These are phyloP conservation scores for Suillus lakei DNA, from an alignment of 768 basidiomycete genomes.

Conservation along the genomic window DNA sequence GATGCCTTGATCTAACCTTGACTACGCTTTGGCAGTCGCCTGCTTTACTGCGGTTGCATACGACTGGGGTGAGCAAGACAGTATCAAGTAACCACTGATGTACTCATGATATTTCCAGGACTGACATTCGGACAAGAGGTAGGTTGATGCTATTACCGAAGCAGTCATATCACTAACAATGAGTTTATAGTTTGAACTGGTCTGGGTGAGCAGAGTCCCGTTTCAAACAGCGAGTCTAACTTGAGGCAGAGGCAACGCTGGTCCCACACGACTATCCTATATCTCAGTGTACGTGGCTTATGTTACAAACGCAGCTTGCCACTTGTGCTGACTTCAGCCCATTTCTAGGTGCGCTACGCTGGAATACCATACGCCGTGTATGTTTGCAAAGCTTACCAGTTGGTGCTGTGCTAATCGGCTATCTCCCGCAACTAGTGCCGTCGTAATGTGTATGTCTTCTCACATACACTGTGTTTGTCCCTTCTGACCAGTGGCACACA, in stretches of 20 bases:
- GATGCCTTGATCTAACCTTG: background rate
- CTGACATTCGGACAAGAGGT: background rate
- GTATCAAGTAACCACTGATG: background rate
- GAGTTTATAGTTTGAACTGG: background rate
- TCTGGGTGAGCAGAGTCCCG: background rate
- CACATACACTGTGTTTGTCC: background rate
- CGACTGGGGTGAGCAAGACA: background rate
- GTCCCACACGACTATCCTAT: background rate
- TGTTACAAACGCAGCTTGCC: background rate
- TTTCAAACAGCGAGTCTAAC: background rate
- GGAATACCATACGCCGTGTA: constrained; percentile 1
- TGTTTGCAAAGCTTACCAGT: background rate
- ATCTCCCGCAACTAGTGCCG: background rate
- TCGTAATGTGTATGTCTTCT: background rate
- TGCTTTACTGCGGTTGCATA: background rate
- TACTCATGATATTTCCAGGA: background rate
- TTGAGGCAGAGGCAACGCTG: background rate
- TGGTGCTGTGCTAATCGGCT: background rate
- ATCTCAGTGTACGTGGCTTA: background rate
- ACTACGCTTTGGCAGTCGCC: background rate
- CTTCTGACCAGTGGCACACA: background rate
- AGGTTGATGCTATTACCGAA: background rate
- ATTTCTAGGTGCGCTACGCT: constrained; percentile 3
- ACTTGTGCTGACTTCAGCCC: background rate
- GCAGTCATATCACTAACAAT: background rate